Conservation (phyloP, 768 basidiomycete genomes). For the Termitomyces eurrhizus region DNA sequence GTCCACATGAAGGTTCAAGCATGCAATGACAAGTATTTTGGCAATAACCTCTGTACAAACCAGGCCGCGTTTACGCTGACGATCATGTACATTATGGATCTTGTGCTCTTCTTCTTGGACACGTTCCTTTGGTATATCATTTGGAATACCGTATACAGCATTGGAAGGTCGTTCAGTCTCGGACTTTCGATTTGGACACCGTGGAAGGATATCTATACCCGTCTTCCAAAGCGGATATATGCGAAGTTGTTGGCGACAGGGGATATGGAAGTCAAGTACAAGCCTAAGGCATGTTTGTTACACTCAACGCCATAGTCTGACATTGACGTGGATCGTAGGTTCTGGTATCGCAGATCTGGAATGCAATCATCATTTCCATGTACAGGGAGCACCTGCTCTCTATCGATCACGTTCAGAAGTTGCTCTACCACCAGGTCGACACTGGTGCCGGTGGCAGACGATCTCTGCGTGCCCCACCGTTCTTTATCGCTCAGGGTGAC, state of each 20-base stretch:
- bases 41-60: slow-evolving; percentile 78
- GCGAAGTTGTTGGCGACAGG: slow-evolving; percentile 89
- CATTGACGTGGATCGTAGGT: slow-evolving; percentile 46
- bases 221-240: slow-evolving; percentile 95
- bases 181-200: slow-evolving; percentile 99
- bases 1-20: slow-evolving; percentile 93
- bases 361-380: slow-evolving; percentile 99
- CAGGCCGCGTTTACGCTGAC: slow-evolving; percentile 94
- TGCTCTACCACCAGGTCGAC: slow-evolving; percentile 97
- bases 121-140: slow-evolving; percentile 99
- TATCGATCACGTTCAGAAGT: slow-evolving; percentile 97
- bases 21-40: slow-evolving; percentile 86
- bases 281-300: slow-evolving; percentile 78
- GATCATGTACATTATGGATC: slow-evolving; percentile 99
- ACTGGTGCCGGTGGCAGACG: slow-evolving; percentile 75
- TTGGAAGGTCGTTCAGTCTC: slow-evolving; percentile 81
- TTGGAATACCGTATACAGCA: slow-evolving; percentile 95
- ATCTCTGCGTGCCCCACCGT: slow-evolving; percentile 90
- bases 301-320: background rate
- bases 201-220: slow-evolving; percentile 96
- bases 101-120: slow-evolving; percentile 96
- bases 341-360: slow-evolving; percentile 98
- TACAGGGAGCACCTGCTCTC: slow-evolving; percentile 98
- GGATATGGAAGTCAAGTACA: slow-evolving; percentile 98
- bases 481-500: slow-evolving; percentile 96